Conservation (phyloP, 352 stramenopile genomes). For the Phytopythium aichiense region DNA sequence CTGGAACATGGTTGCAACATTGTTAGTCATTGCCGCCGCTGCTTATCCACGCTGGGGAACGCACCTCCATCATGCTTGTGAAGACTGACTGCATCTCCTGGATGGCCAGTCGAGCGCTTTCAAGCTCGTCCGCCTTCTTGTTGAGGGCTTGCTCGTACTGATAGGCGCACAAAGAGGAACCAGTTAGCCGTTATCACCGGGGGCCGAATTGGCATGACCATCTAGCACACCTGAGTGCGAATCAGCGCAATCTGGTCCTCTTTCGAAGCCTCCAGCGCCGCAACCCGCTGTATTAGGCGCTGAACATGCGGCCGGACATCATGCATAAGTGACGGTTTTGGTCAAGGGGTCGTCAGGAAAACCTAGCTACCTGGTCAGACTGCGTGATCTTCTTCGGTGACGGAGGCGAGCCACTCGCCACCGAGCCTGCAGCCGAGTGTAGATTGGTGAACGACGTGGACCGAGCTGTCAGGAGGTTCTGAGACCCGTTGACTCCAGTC, state of each 20-base stretch:
- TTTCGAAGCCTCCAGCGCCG: slow-evolving; percentile 53
- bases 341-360: neutral
- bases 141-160: slow-evolving; percentile 65
- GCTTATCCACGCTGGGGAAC: neutral
- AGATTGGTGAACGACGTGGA: slow-evolving; percentile 17
- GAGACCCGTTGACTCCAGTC: neutral
- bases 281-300: slow-evolving; percentile 44
- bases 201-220: too few relatives aligned
- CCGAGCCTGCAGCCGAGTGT: neutral
- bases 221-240: slow-evolving; percentile 42
- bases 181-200: neutral
- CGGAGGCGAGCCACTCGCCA: neutral
- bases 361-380: neutral
- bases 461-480: slow-evolving; percentile 7
- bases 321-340: neutral
- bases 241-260: slow-evolving; percentile 70
- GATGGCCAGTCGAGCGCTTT: slow-evolving; percentile 25
- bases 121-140: slow-evolving; percentile 44
- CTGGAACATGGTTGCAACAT: slow-evolving; percentile 15
- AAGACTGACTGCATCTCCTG: slow-evolving; percentile 33
- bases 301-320: slow-evolving; percentile 7
- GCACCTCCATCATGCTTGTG: slow-evolving; percentile 42
- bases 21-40: neutral
- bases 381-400: slow-evolving; percentile 3
- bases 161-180: neutral